Conservation (phyloP, 345 rosid genomes). For the Euphorbia tirucalli region DNA sequence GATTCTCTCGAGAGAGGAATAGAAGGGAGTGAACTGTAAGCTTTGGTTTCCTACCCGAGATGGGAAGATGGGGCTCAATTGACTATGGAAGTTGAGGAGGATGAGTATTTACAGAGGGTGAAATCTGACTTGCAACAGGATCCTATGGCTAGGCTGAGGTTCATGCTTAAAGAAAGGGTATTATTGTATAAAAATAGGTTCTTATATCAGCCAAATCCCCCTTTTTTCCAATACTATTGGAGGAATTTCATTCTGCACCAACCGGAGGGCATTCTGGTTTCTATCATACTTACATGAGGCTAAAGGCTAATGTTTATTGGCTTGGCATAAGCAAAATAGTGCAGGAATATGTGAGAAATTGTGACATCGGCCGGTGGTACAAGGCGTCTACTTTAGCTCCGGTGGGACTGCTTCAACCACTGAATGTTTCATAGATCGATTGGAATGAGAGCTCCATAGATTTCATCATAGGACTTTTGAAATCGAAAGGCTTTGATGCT, state of each 20-base stretch:
- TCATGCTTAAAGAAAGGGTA: neutral
- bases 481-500: neutral
- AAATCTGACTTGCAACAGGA: neutral
- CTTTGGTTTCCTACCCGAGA: accelerated
- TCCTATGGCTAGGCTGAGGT: neutral
- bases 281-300: neutral
- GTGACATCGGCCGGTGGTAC: neutral
- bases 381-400: neutral
- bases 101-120: neutral
- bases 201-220: neutral
- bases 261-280: neutral
- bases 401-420: neutral
- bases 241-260: neutral
- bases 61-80: neutral
- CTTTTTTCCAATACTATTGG: neutral
- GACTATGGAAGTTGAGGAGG: neutral
- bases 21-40: neutral
- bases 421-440: neutral
- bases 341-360: neutral
- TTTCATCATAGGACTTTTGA: neutral
- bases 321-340: neutral
- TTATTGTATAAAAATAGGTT: neutral
- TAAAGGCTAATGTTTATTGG: neutral
- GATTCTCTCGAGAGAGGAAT: neutral
- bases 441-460: neutral